Evolutionary conservation across 176 grass and related monocot species (phyloP).

Genomic region (Tillandsia fasciculata): DNA sequence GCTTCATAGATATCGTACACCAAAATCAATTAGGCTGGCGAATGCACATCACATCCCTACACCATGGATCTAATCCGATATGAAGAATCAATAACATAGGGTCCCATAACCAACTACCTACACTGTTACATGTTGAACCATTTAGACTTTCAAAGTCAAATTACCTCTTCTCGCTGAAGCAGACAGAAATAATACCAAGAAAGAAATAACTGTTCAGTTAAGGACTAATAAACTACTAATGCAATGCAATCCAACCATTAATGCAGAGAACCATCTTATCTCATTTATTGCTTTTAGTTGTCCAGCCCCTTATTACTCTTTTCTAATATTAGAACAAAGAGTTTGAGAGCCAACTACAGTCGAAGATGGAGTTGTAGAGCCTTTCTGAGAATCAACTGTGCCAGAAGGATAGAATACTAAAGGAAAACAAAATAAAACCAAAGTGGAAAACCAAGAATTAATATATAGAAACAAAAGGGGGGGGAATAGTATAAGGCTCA

Average conservation of each 20-base stretch:
- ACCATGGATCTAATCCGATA: not conserved
- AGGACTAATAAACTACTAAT: not conserved
- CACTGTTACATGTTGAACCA: not conserved
- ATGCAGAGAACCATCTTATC: too few species aligned
- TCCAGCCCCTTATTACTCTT: slow-evolving; percentile 9
- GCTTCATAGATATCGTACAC: not conserved
- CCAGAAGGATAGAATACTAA: too few species aligned
- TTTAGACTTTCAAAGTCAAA: not conserved
- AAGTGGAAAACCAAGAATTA: too few species aligned
- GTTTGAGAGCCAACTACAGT: slow-evolving; percentile 51
- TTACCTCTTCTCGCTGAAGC: not conserved
- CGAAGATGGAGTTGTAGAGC: slow-evolving; percentile 38
- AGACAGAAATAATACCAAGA: not conserved
- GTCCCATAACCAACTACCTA: not conserved
- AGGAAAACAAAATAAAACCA: too few species aligned
- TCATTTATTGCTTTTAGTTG: slow-evolving; percentile 2
- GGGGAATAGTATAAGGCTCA: too few species aligned
- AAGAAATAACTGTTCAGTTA: not conserved
- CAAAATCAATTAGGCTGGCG: not conserved
- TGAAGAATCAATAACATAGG: not conserved
- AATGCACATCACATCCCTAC: not conserved
- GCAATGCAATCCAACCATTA: too few species aligned
- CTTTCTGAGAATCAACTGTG: slow-evolving; percentile 61
- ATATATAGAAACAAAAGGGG: too few species aligned
- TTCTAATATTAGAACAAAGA: slow-evolving; percentile 55